phyloP scores from a whole-genome alignment of 768 basidiomycete species.

The Chlorophyllum brunneum region DNA sequence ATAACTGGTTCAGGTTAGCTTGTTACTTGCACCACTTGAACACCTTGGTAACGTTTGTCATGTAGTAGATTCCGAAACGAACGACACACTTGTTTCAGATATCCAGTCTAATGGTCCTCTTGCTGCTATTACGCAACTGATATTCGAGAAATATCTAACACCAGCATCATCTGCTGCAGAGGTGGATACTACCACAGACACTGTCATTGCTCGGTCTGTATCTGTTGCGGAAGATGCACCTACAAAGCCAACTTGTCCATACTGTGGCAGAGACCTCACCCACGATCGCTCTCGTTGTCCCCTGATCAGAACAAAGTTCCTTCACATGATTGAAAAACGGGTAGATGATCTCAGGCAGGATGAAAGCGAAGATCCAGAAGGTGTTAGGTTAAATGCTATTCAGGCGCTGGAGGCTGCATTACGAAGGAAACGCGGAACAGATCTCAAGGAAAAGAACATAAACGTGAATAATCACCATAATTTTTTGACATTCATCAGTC shows the following conservation, averaged over 20 bases:
- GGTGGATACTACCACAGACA: not conserved
- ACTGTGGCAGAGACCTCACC: conserved; percentile 40
- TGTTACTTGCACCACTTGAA: not conserved
- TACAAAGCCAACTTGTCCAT: conserved; percentile 25
- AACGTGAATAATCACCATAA: not conserved
- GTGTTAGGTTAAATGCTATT: conserved; percentile 29
- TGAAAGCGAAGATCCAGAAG: conserved; percentile 18
- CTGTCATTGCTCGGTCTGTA: not conserved
- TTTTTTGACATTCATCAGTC: not conserved
- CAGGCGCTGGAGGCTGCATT: conserved; percentile 36
- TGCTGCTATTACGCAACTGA: conserved; percentile 1
- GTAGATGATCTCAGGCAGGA: conserved; percentile 38
- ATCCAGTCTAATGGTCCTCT: not conserved
- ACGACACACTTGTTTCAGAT: conserved; percentile 1
- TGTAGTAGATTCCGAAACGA: conserved; percentile 14
- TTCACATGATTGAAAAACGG: conserved; percentile 39
- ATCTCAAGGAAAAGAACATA: not conserved
- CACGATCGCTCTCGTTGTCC: conserved; percentile 52
- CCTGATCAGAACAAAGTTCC: conserved; percentile 35
- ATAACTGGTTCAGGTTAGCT: conserved; percentile 10
- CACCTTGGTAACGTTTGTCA: conserved; percentile 3
- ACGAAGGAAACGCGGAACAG: conserved; percentile 17
- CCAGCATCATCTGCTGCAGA: not conserved
- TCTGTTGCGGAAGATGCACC: not conserved
- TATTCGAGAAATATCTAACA: conserved; percentile 11